A percentile compares a stretch with the other conserved stretches of the same genome.
phyloP scores from a whole-genome alignment of 257 asterid species.

The Mitragyna speciosa region DNA sequence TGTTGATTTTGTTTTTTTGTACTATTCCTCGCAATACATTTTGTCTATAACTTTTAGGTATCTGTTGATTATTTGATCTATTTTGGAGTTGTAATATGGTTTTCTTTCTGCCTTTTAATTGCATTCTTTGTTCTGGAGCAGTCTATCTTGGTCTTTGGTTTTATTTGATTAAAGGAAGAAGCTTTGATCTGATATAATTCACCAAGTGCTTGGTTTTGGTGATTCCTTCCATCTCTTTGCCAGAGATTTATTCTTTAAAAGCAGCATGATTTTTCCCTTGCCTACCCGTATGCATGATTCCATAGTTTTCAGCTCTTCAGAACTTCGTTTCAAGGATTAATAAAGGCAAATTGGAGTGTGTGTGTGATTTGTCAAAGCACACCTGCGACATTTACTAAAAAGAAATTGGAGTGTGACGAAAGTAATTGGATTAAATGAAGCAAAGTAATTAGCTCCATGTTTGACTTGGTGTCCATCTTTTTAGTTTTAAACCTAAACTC shows the following conservation, averaged over 20 bases:
- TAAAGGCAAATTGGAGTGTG: background rate
- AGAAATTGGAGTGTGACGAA: background rate
- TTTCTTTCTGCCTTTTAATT: background rate
- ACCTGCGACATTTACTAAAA: no score
- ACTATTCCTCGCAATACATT: background rate
- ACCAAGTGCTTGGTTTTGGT: background rate
- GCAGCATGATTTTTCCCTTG: background rate
- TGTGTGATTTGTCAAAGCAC: no score
- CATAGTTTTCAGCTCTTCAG: background rate
- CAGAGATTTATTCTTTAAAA: background rate
- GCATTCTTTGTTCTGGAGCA: background rate
- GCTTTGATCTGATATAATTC: background rate
- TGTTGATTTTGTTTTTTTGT: background rate
- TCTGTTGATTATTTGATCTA: background rate
- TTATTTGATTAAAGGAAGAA: background rate
- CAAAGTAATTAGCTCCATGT: background rate
- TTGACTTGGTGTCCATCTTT: background rate
- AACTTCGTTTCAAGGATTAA: background rate
- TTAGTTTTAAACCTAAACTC: background rate
- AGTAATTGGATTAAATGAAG: background rate
- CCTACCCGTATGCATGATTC: background rate
- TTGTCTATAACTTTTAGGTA: background rate
- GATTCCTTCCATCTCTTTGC: background rate
- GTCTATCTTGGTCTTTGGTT: background rate
- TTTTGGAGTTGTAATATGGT: background rate